These are phyloP conservation scores for Aspergillus sojae DNA, from an alignment of 2,329 filamentous ascomycete genomes.

Conservation along the genomic window DNA sequence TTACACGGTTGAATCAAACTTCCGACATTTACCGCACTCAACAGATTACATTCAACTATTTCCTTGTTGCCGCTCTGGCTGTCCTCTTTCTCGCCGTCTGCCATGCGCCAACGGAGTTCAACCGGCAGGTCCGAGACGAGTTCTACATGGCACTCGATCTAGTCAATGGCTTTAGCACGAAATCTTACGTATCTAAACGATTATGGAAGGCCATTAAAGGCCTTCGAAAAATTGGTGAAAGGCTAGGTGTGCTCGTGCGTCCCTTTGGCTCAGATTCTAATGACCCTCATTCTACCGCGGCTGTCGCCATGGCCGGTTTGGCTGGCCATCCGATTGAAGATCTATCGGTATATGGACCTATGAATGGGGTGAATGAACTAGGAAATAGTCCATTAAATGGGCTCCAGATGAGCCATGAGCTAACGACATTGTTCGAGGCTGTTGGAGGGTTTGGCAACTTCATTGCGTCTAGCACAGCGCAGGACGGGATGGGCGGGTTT, in stretches of 20 bases:
- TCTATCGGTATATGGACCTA: constrained; percentile 51
- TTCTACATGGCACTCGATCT: constrained; percentile 69
- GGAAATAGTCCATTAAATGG: constrained; percentile 60
- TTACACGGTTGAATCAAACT: constrained; percentile 64
- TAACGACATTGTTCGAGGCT: constrained; percentile 66
- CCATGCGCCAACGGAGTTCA: constrained; percentile 65
- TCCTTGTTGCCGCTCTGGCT: constrained; percentile 65
- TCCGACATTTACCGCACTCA: constrained; percentile 66
- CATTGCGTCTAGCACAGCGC: constrained; percentile 32
- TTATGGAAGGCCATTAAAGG: constrained; percentile 67
- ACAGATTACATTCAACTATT: constrained; percentile 68
- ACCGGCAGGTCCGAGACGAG: constrained; percentile 62
- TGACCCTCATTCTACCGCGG: constrained; percentile 63
- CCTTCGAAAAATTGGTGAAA: constrained; percentile 65
- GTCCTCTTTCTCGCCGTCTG: constrained; percentile 67
- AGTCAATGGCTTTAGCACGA: constrained; percentile 63
- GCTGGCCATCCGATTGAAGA: constrained; percentile 65
- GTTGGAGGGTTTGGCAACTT: constrained; percentile 57
- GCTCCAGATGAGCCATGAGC: constrained; percentile 62
- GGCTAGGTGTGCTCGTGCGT: constrained; percentile 56
- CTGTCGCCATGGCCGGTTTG: constrained; percentile 67
- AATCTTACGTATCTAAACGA: constrained; percentile 63
- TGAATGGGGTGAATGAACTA: constrained; percentile 42
- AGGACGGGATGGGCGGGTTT: constrained; percentile 44
- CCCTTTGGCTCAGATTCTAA: constrained; percentile 43